Conservation (phyloP, 306 rosid species). For the Carpinus fangiana region DNA sequence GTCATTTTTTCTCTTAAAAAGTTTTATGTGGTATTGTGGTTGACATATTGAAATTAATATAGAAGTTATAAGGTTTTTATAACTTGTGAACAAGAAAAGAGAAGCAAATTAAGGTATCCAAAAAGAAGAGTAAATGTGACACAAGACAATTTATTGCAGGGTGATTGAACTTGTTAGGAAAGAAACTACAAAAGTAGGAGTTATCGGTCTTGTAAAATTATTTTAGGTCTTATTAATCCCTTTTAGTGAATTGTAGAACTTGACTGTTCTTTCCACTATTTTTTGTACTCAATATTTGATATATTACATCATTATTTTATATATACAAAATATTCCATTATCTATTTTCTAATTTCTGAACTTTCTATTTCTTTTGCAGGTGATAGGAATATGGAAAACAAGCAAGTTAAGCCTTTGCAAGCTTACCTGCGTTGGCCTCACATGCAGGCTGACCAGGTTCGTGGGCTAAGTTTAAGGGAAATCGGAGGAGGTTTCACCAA, state of each 20-base stretch:
- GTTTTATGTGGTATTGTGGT: too few relatives aligned
- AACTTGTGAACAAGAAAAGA: background rate
- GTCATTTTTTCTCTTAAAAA: too few relatives aligned
- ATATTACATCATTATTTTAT: background rate
- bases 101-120: too few relatives aligned
- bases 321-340: background rate
- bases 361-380: conserved; percentile 46
- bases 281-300: background rate
- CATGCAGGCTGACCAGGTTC: conserved; percentile 86
- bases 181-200: background rate
- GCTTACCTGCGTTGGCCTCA: conserved; percentile 85
- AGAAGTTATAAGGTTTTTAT: too few relatives aligned
- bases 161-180: background rate
- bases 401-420: conserved; percentile 51
- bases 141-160: background rate
- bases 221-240: background rate
- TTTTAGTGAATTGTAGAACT: background rate
- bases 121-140: background rate
- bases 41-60: background rate
- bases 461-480: conserved; percentile 74
- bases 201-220: background rate
- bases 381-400: conserved; percentile 43
- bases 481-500: conserved; percentile 86
- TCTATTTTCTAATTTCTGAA: conserved; percentile 15
- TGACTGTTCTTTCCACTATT: background rate